phyloP scores from a whole-genome alignment of 176 grass and related monocot genomes.

The Saccharum spontaneum region DNA sequence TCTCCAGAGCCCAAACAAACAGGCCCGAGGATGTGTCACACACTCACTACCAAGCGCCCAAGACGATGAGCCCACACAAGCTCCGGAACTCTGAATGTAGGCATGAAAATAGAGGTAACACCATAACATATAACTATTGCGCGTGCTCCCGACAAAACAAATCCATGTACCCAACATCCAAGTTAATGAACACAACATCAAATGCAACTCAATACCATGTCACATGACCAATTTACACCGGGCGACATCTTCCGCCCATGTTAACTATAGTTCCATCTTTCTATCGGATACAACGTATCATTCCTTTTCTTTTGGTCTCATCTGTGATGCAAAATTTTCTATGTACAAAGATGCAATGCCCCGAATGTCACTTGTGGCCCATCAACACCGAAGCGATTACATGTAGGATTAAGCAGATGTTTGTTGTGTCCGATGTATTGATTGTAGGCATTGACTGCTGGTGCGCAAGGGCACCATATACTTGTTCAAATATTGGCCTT shows the following conservation, averaged over 20 bases:
- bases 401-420: slow-evolving; percentile 68
- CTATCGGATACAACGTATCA: neutral
- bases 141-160: neutral
- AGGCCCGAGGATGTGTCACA: neutral
- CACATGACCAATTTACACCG: slow-evolving; percentile 33
- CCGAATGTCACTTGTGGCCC: slow-evolving; percentile 59
- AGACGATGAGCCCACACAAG: neutral
- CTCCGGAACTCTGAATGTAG: neutral
- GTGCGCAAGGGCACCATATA: slow-evolving; percentile 54
- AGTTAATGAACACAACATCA: neutral
- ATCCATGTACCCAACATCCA: neutral
- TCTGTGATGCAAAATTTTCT: slow-evolving; percentile 47
- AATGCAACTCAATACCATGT: too few relatives aligned
- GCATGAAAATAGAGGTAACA: too few relatives aligned
- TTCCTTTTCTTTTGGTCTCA: neutral
- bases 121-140: too few relatives aligned
- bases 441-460: slow-evolving; percentile 53
- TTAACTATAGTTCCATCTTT: neutral
- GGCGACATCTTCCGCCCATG: neutral
- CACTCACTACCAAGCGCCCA: neutral
- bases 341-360: slow-evolving; percentile 41
- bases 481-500: slow-evolving; percentile 86
- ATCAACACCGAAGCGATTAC: slow-evolving; percentile 84
- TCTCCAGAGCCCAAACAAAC: neutral
- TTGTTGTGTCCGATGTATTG: slow-evolving; percentile 40